Percentiles rank a stretch among this genome's conserved stretches.
Evolutionary conservation across 2,329 filamentous ascomycete genomes (phyloP).

Genomic region (Aspergillus fijiensis): DNA sequence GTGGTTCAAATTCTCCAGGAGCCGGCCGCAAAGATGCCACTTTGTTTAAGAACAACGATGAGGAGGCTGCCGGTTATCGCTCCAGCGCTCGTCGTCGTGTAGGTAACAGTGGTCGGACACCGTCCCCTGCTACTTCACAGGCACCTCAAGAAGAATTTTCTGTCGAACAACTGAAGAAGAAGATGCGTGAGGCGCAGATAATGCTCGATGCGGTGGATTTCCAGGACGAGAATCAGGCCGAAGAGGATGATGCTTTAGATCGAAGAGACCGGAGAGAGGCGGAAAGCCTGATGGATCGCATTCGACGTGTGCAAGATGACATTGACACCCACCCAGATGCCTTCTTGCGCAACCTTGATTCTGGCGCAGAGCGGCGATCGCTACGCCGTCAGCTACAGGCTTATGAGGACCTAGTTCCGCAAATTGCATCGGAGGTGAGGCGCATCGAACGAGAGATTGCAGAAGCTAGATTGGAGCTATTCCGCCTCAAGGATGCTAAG

Average conservation of each 20-base stretch:
- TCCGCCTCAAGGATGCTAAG: slow-evolving; percentile 90
- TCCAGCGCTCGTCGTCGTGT: slow-evolving; percentile 89
- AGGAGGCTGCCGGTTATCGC: slow-evolving; percentile 81
- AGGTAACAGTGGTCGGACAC: slow-evolving; percentile 67
- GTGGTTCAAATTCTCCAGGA: slow-evolving; percentile 57
- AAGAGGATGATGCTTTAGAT: slow-evolving; percentile 90
- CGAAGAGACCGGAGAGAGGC: slow-evolving; percentile 86
- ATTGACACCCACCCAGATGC: slow-evolving; percentile 89
- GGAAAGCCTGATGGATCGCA: slow-evolving; percentile 89
- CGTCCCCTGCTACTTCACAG: slow-evolving; percentile 73
- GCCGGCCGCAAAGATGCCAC: slow-evolving; percentile 85
- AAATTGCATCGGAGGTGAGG: slow-evolving; percentile 87
- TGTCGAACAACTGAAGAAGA: slow-evolving; percentile 86
- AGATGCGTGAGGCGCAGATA: slow-evolving; percentile 90
- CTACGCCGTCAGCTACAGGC: slow-evolving; percentile 87
- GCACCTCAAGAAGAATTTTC: slow-evolving; percentile 73
- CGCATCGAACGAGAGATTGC: slow-evolving; percentile 89
- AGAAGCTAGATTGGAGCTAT: slow-evolving; percentile 86
- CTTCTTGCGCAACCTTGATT: slow-evolving; percentile 67
- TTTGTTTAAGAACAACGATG: slow-evolving; percentile 91
- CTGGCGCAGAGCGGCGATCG: slow-evolving; percentile 80
- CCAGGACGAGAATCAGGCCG: slow-evolving; percentile 81
- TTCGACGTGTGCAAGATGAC: slow-evolving; percentile 88
- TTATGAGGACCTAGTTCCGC: slow-evolving; percentile 83
- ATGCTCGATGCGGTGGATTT: slow-evolving; percentile 95